Evolutionary conservation across 225 moss, liverwort and hornwort species (phyloP).

Genomic region (Bryoerythrophyllum caledonicum): DNA sequence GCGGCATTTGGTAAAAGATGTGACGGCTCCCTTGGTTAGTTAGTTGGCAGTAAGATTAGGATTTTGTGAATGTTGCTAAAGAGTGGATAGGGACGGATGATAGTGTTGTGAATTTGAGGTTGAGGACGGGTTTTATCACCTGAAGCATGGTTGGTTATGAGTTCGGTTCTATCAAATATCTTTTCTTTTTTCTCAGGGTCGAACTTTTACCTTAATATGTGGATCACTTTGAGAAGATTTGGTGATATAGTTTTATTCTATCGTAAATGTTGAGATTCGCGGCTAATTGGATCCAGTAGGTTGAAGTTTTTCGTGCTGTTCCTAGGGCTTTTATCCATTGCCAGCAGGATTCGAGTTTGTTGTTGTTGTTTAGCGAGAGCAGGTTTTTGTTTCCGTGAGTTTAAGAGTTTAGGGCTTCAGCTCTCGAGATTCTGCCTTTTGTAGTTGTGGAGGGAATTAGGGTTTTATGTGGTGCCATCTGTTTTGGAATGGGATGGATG

Average conservation of each 20-base stretch:
- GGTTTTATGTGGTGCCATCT: neutral
- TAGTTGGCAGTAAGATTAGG: too few relatives aligned
- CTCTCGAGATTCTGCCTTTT: neutral
- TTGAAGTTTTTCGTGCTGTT: neutral
- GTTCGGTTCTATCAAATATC: neutral
- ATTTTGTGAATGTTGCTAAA: too few relatives aligned
- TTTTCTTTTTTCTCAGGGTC: neutral
- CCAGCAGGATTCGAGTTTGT: neutral
- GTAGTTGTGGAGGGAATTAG: neutral
- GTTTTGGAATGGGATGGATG: neutral
- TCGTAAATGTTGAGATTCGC: neutral
- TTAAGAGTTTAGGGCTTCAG: conserved; percentile 17
- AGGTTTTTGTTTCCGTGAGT: neutral
- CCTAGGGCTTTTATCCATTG: neutral
- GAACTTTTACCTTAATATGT: conserved; percentile 25
- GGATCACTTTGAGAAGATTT: neutral
- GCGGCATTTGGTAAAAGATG: too few relatives aligned
- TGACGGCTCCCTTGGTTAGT: too few relatives aligned
- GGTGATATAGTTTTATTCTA: neutral
- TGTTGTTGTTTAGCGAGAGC: neutral
- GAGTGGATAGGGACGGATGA: too few relatives aligned
- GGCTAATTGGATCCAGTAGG: neutral
- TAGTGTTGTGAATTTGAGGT: neutral
- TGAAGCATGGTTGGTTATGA: neutral
- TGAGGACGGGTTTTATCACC: neutral